A percentile compares a stretch with the other conserved stretches of the same genome.
These are phyloP conservation scores for Boletus reticuloceps DNA, from an alignment of 768 basidiomycete genomes.

Conservation along the genomic window DNA sequence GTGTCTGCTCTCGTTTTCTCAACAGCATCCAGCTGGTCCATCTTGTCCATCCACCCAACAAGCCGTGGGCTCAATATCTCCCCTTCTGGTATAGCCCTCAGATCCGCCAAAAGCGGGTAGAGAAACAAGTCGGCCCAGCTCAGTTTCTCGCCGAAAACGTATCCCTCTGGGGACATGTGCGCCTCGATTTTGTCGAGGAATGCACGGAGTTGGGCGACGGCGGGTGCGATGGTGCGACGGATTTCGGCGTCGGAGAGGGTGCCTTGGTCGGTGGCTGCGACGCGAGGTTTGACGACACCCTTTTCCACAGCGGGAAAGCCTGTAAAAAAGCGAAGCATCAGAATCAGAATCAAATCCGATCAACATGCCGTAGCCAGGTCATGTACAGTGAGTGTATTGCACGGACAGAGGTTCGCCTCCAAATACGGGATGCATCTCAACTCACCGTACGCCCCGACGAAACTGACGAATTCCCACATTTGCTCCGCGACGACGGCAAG, in stretches of 20 bases:
- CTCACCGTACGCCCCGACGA: slow-evolving; percentile 25
- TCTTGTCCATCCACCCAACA: slow-evolving; percentile 23
- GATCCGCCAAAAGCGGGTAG: slow-evolving; percentile 30
- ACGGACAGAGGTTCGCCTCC: no score
- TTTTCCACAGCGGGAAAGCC: slow-evolving; percentile 30
- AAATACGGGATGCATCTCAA: background rate
- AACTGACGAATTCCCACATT: slow-evolving; percentile 34
- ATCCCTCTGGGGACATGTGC: slow-evolving; percentile 27
- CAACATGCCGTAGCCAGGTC: no score
- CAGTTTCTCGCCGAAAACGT: slow-evolving; percentile 26
- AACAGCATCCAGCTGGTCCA: slow-evolving; percentile 26
- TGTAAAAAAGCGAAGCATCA: background rate
- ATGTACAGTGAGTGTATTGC: no score
- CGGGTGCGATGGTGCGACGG: slow-evolving; percentile 14
- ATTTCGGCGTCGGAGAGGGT: slow-evolving; percentile 22
- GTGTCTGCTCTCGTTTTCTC: slow-evolving; percentile 24
- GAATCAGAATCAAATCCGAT: background rate
- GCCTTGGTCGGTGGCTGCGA: slow-evolving; percentile 25
- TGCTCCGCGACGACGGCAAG: slow-evolving; percentile 24
- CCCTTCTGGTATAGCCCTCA: slow-evolving; percentile 26
- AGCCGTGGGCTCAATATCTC: slow-evolving; percentile 24
- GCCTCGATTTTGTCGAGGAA: slow-evolving; percentile 20
- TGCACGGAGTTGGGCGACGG: slow-evolving; percentile 13
- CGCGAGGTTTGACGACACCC: slow-evolving; percentile 32
- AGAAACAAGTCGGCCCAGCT: slow-evolving; percentile 36